Conservation (phyloP, 768 basidiomycete species). For the Leucocoprinus sp. region DNA sequence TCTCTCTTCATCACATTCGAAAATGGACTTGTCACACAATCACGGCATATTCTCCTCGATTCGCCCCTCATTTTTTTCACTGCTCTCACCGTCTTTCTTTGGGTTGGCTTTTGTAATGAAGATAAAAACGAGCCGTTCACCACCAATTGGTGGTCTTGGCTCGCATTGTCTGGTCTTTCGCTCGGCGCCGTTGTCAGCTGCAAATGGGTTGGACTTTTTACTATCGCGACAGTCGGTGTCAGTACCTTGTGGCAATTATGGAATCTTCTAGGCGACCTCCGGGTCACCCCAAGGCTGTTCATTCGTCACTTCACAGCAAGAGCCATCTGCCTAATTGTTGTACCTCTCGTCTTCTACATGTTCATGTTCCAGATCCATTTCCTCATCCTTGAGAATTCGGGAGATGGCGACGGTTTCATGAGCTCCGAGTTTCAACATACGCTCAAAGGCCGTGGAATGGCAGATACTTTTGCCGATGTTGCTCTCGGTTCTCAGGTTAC, state of each 20-base stretch:
- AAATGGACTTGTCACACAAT: constrained; percentile 93
- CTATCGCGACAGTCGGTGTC: constrained; percentile 87
- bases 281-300: constrained; percentile 68
- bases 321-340: constrained; percentile 78
- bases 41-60: constrained; percentile 93
- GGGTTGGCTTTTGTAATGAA: constrained; percentile 88
- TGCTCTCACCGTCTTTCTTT: constrained; percentile 78
- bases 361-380: constrained; percentile 96
- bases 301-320: constrained; percentile 82
- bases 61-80: constrained; percentile 99
- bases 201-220: constrained; percentile 99
- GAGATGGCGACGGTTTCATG: constrained; percentile 99
- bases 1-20: constrained; percentile 92
- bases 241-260: constrained; percentile 84
- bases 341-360: constrained; percentile 92
- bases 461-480: constrained; percentile 92
- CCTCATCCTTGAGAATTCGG: constrained; percentile 76
- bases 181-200: constrained; percentile 90
- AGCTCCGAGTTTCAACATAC: constrained; percentile 98
- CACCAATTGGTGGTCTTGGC: constrained; percentile 87
- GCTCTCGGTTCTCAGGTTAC: constrained; percentile 76
- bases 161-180: constrained; percentile 76
- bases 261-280: constrained; percentile 80
- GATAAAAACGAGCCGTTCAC: constrained; percentile 82
- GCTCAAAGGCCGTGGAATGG: constrained; percentile 80